Evolutionary conservation across 371 early-diverging fungal genomes (phyloP), one percentile per base, ranked within the genome.

Genomic region (Phascolomyces articulosus): DNA sequence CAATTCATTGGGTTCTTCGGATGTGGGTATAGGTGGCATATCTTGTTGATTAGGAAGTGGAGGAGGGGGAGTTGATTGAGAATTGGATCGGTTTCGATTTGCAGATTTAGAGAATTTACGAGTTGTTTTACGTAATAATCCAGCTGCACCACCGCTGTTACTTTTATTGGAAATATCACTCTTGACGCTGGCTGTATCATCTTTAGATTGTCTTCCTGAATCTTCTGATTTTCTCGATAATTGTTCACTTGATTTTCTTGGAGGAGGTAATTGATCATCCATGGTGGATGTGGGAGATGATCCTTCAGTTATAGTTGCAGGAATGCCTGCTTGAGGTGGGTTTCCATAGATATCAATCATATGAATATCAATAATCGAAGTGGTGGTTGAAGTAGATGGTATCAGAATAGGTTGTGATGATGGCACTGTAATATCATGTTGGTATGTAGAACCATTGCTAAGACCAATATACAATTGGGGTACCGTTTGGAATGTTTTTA

Each of bases 361-460:
- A 41, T 69, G 64, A 11, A 68, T 64, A 55, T 75, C 65, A 1
- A 62, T 18, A 0, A 79, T 21, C 61, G 29, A 21, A 62, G 28
- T 29, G 13, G 55, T 24, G 11, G 55, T n/a, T 18, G 31, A 55
- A 55, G n/a, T 55, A 28, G 27, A 28, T 27, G 29, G 27, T 10
- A 55, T 31, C 13, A 55, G 31, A 20, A 55, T 55, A 27, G 55
- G 55, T 26, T 27, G 55, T 20, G 15, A 28, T n/a, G 27, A 8
- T 7, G 55, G n/a, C 8, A 40, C 18, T 8, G 11, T 58, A 13
- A 64, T 38, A 61, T 71, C 68, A 41, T 71, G 69, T 27, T 79
- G 77, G 60, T 76, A 76, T 47, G 72, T 40, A 54, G 66, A 60
- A 20, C 79, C 79, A 56, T 76, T 79, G 21, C 67, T 69, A 6